phyloP scores from a whole-genome alignment of 345 rosid genomes.

The Arabis hirsuta region DNA sequence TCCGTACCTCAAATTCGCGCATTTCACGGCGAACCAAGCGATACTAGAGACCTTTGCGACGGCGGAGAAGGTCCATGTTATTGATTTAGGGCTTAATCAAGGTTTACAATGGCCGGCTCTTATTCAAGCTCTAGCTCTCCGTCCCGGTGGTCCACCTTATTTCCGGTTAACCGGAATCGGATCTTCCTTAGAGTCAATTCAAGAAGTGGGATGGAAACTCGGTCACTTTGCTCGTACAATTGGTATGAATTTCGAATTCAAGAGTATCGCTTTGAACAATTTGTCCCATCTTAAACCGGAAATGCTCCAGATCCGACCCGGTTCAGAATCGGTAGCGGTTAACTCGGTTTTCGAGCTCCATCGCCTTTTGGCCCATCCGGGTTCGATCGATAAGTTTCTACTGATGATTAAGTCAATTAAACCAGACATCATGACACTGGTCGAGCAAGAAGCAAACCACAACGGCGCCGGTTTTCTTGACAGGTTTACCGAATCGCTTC shows the following conservation, averaged over 20 bases:
- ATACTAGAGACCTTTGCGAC: constrained; percentile 74
- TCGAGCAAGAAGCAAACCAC: constrained; percentile 93
- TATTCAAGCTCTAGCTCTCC: constrained; percentile 88
- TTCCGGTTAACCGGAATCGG: constrained; percentile 91
- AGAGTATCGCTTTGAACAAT: constrained; percentile 63
- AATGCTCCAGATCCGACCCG: constrained; percentile 64
- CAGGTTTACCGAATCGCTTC: constrained; percentile 81
- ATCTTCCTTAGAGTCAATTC: constrained; percentile 66
- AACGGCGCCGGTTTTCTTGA: constrained; percentile 69
- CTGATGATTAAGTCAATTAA: constrained; percentile 57
- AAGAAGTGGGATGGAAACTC: constrained; percentile 79
- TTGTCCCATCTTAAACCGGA: constrained; percentile 74
- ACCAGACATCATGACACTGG: constrained; percentile 80
- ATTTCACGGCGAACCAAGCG: constrained; percentile 94
- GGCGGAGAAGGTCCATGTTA: constrained; percentile 68
- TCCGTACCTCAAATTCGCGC: constrained; percentile 92
- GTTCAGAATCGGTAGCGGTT: constrained; percentile 68
- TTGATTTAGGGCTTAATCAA: constrained; percentile 72
- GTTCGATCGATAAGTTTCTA: constrained; percentile 65
- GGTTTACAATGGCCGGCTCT: constrained; percentile 98
- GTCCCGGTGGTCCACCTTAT: constrained; percentile 80
- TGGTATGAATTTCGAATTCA: constrained; percentile 67
- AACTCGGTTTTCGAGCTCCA: constrained; percentile 87
- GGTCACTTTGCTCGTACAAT: constrained; percentile 68
- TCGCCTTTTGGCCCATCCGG: constrained; percentile 59